Evolutionary conservation across 371 early-diverging fungal species (phyloP).

Genomic region (Furculomyces boomerangus): DNA sequence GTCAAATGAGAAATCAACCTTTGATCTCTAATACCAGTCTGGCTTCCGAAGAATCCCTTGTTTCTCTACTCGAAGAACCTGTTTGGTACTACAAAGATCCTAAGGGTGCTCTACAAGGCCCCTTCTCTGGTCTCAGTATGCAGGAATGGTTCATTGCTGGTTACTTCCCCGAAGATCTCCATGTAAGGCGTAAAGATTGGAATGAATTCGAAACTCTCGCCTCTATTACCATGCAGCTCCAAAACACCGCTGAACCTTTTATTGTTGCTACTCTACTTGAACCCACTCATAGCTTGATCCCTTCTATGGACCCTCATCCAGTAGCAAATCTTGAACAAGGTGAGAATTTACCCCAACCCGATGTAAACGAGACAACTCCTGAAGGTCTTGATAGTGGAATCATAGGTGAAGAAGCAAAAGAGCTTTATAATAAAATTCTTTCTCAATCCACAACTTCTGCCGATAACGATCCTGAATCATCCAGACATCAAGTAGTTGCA

Average conservation of each 20-base stretch:
- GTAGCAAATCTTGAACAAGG: neutral
- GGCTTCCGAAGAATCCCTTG: neutral
- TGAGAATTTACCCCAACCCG: neutral
- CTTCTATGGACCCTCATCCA: neutral
- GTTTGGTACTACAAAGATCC: conserved; percentile 72
- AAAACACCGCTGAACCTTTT: conserved; percentile 45
- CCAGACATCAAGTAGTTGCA: neutral
- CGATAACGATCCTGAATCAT: neutral
- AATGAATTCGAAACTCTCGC: conserved; percentile 45
- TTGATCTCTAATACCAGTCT: neutral
- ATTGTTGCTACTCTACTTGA: conserved; percentile 22
- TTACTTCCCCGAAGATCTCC: conserved; percentile 48
- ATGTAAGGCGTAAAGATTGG: conserved; percentile 55
- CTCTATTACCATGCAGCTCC: conserved; percentile 33
- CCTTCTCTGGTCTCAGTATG: conserved; percentile 64
- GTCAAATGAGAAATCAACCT: neutral
- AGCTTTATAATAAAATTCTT: neutral
- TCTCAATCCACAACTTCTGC: neutral
- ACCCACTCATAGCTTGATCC: neutral
- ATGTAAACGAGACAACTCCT: neutral
- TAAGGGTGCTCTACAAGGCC: conserved; percentile 55
- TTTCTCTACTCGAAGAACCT: conserved; percentile 7
- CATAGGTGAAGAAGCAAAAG: neutral
- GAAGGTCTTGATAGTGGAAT: neutral
- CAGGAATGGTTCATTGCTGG: conserved; percentile 73